Percentiles rank a stretch among this genome's conserved stretches.
phyloP scores from a whole-genome alignment of 108 stramenopile species.

The Cylindrotheca fusiformis region DNA sequence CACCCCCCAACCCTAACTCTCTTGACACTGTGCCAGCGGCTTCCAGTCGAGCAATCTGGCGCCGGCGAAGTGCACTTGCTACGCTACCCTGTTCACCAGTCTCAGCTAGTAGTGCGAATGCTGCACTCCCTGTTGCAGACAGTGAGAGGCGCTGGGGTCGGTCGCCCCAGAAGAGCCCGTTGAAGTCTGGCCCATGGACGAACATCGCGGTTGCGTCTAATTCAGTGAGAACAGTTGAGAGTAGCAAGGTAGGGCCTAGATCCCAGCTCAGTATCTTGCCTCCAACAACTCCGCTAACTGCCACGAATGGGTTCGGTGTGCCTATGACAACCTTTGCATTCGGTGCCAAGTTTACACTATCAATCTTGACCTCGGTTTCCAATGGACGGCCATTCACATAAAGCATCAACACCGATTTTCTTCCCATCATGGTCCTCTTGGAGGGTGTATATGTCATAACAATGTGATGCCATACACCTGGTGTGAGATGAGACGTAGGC shows the following conservation, averaged over 20 bases:
- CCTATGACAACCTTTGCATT: constrained; percentile 74
- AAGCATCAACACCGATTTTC: constrained; percentile 65
- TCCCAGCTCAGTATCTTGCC: constrained; percentile 80
- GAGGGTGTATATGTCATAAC: constrained; percentile 78
- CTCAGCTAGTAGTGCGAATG: constrained; percentile 76
- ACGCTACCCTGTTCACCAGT: constrained; percentile 83
- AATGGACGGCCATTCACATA: constrained; percentile 80
- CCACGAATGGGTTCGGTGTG: constrained; percentile 74
- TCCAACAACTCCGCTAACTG: constrained; percentile 67
- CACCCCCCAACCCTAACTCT: constrained; percentile 41
- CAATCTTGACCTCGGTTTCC: constrained; percentile 77
- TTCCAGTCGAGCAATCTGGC: constrained; percentile 75
- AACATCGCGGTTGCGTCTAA: constrained; percentile 83
- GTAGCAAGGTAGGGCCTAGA: constrained; percentile 65
- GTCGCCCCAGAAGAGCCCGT: constrained; percentile 86
- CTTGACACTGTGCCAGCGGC: constrained; percentile 73
- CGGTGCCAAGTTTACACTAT: constrained; percentile 72
- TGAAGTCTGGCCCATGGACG: constrained; percentile 77
- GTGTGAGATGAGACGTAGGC: constrained; percentile 72
- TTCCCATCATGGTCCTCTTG: constrained; percentile 74
- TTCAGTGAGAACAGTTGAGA: constrained; percentile 64
- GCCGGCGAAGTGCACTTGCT: constrained; percentile 70
- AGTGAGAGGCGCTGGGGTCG: constrained; percentile 82
- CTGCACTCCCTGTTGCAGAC: constrained; percentile 75
- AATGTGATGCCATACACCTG: constrained; percentile 85